Percentiles rank a stretch among this genome's conserved stretches.
Conservation (phyloP, 257 asterid species). For the Primulina huaijiensis region DNA sequence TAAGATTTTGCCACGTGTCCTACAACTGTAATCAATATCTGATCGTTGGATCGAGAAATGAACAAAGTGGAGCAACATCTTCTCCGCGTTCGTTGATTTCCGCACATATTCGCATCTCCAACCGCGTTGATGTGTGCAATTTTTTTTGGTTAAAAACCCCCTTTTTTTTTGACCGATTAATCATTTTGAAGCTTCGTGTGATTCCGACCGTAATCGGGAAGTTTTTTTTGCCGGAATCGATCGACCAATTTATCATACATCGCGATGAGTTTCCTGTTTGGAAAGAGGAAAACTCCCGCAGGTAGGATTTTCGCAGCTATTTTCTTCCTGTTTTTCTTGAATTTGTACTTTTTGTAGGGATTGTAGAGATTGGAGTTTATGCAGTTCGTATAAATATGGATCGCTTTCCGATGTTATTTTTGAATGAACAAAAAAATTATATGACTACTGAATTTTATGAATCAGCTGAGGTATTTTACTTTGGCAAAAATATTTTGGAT, state of each 20-base stretch:
- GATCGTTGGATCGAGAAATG: slow-evolving; percentile 6
- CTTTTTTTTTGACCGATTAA: background rate
- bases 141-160: slow-evolving; percentile 19
- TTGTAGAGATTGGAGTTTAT: background rate
- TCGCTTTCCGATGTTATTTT: background rate
- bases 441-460: background rate
- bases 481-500: slow-evolving; percentile 18
- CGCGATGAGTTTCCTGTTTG: slow-evolving; percentile 87
- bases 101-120: slow-evolving; percentile 22
- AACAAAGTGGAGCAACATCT: slow-evolving; percentile 1
- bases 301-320: slow-evolving; percentile 33
- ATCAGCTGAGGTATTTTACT: slow-evolving; percentile 4
- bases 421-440: slow-evolving; percentile 3
- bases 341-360: background rate
- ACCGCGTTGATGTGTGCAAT: slow-evolving; percentile 26
- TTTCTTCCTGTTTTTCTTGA: background rate
- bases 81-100: slow-evolving; percentile 34
- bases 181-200: background rate
- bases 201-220: slow-evolving; percentile 19
- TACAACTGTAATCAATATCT: background rate
- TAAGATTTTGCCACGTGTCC: background rate
- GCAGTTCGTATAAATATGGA: background rate
- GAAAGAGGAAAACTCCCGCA: slow-evolving; percentile 92
- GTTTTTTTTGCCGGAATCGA: slow-evolving; percentile 12
- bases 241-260: slow-evolving; percentile 17